These are phyloP conservation scores for Angomonas desouzai DNA, from an alignment of 208 protist genomes.

Conservation along the genomic window DNA sequence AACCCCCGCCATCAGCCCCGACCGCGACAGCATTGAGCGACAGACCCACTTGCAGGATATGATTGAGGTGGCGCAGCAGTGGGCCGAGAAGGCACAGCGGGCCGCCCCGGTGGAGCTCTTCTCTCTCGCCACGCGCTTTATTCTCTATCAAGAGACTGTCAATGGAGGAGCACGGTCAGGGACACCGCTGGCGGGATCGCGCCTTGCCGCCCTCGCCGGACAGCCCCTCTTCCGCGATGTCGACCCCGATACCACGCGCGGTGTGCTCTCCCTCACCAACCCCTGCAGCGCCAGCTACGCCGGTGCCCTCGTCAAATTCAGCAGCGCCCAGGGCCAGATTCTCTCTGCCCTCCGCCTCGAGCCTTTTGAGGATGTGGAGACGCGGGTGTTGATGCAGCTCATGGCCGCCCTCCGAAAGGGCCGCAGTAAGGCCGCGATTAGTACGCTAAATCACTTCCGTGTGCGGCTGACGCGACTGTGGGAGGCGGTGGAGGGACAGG, in stretches of 20 bases:
- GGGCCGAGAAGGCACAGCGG: conserved; percentile 29
- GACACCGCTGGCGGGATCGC: conserved; percentile 23
- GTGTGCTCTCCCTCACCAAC: conserved; percentile 22
- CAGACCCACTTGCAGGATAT: conserved; percentile 41
- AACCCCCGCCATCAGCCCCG: conserved; percentile 41
- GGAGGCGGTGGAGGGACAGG: conserved; percentile 8
- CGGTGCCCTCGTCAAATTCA: conserved; percentile 49
- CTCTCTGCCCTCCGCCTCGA: conserved; percentile 35
- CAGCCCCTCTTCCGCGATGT: conserved; percentile 19
- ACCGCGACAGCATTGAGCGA: conserved; percentile 48
- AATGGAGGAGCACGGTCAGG: conserved; percentile 19
- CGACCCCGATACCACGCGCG: conserved; percentile 11
- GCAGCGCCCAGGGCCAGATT: conserved; percentile 58
- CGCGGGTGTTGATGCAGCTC: conserved; percentile 33
- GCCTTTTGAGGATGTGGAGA: conserved; percentile 28
- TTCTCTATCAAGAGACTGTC: conserved; percentile 40
- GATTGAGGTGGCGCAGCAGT: conserved; percentile 38
- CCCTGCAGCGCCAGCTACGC: conserved; percentile 37
- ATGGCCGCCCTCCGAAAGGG: conserved; percentile 20
- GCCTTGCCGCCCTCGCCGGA: conserved; percentile 31
- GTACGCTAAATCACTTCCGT: not conserved
- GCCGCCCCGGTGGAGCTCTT: conserved; percentile 47
- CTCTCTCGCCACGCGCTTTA: conserved; percentile 54
- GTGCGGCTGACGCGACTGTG: not conserved
- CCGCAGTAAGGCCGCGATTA: conserved; percentile 7